phyloP scores from a whole-genome alignment of 345 rosid genomes.

The Trapa incisa region DNA sequence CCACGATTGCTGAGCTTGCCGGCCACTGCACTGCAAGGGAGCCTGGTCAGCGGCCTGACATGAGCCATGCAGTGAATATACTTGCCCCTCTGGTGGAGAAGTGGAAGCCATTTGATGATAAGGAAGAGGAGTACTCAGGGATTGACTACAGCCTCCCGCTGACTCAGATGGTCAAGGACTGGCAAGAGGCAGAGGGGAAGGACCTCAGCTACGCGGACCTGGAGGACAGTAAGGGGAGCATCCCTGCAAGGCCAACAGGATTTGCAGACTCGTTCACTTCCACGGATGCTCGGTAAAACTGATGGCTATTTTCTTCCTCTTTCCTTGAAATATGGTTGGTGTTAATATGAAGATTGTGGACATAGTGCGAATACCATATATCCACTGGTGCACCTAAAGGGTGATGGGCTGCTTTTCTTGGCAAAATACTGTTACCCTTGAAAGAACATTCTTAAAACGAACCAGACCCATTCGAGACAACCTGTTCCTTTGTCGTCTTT shows the following conservation, averaged over 20 bases:
- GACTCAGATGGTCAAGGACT: conserved; percentile 66
- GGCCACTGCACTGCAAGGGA: conserved; percentile 77
- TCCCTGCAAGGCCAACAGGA: conserved; percentile 59
- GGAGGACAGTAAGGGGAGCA: conserved; percentile 60
- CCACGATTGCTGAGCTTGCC: conserved; percentile 45
- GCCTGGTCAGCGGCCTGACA: conserved; percentile 61
- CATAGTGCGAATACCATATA: neutral
- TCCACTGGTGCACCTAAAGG: too few relatives aligned
- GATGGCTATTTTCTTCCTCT: neutral
- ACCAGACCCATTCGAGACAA: too few relatives aligned
- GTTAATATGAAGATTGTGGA: conserved; percentile 24
- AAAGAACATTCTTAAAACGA: too few relatives aligned
- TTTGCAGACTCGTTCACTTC: conserved; percentile 72
- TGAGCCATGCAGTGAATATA: conserved; percentile 63
- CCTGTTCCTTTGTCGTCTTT: too few relatives aligned
- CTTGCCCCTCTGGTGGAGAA: conserved; percentile 55
- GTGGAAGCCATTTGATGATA: conserved; percentile 57
- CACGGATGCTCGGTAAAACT: conserved; percentile 45
- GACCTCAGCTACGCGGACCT: conserved; percentile 40
- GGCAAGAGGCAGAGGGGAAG: conserved; percentile 75
- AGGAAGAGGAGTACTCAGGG: conserved; percentile 48
- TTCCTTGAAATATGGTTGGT: conserved; percentile 8
- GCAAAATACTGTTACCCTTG: too few relatives aligned
- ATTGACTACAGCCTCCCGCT: conserved; percentile 71
- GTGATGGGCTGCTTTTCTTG: too few relatives aligned